These are phyloP conservation scores for Acanthamoeba sp. DNA, from an alignment of 208 protist genomes.

Conservation along the genomic window DNA sequence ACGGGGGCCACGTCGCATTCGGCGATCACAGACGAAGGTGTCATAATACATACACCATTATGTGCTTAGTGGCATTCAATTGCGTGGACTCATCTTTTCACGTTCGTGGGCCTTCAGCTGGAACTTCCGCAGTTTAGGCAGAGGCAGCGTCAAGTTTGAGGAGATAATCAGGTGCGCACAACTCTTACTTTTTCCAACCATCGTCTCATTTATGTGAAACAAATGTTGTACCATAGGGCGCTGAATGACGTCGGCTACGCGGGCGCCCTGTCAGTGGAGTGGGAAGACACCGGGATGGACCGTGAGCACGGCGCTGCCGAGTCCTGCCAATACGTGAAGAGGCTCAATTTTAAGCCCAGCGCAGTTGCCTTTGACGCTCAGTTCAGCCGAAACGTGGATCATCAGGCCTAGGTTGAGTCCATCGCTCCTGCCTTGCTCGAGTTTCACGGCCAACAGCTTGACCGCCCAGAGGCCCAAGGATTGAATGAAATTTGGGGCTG, in stretches of 20 bases:
- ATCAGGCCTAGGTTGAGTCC: too few species aligned
- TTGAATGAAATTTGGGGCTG: too few species aligned
- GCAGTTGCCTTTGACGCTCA: not conserved
- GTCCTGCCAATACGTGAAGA: not conserved
- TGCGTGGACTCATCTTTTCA: too few species aligned
- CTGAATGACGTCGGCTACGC: not conserved
- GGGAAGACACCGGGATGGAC: not conserved
- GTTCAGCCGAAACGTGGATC: too few species aligned
- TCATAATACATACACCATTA: not conserved
- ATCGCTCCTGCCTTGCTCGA: too few species aligned
- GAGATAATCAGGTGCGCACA: not conserved
- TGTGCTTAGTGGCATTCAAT: too few species aligned
- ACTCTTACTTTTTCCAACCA: too few species aligned
- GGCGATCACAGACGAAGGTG: slow-evolving; percentile 15
- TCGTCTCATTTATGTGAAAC: too few species aligned
- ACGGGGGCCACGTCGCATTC: slow-evolving; percentile 15
- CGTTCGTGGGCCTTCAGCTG: not conserved
- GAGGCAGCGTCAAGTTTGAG: not conserved
- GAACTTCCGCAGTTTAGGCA: not conserved
- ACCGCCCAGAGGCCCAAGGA: too few species aligned
- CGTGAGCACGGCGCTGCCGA: not conserved
- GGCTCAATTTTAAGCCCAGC: not conserved
- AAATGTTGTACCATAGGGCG: not conserved
- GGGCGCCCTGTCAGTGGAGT: not conserved
- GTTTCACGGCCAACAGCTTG: too few species aligned